A percentile compares a stretch with the other conserved stretches of the same genome.
phyloP scores from a whole-genome alignment of 139 green algal species.

The Limnomonas spitsbergensis region DNA sequence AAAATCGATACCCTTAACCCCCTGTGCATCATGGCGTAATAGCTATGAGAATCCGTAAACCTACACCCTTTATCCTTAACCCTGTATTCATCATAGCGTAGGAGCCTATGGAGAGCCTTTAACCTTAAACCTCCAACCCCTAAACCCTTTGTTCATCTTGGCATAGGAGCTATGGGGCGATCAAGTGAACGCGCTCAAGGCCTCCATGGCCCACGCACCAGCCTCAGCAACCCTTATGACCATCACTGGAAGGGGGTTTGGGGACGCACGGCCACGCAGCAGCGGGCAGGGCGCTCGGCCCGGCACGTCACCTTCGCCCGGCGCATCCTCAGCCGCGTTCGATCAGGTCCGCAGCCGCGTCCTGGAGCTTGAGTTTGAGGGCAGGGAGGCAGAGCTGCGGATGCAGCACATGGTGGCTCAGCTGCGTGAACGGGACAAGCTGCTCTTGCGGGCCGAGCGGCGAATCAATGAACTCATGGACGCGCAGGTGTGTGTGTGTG shows the following conservation, averaged over 20 bases:
- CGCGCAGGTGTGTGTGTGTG: not conserved
- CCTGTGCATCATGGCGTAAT: too few relatives aligned
- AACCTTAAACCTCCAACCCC: too few relatives aligned
- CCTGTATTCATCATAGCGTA: too few relatives aligned
- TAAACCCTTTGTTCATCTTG: too few relatives aligned
- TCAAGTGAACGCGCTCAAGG: not conserved
- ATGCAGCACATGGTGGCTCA: not conserved
- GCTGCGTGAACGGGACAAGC: not conserved
- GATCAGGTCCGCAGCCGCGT: not conserved
- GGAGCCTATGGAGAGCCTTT: too few relatives aligned
- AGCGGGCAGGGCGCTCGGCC: not conserved
- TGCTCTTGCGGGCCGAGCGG: not conserved
- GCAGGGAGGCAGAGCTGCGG: not conserved
- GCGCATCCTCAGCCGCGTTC: not conserved
- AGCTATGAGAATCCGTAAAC: too few relatives aligned
- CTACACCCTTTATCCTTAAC: too few relatives aligned
- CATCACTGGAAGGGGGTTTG: too few relatives aligned
- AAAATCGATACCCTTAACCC: too few relatives aligned
- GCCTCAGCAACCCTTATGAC: not conserved
- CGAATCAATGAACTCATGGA: conserved; percentile 4
- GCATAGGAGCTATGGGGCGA: not conserved
- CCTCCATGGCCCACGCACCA: not conserved
- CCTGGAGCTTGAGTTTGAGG: not conserved
- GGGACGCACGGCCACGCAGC: not conserved
- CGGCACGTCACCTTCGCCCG: not conserved